Evolutionary conservation across 768 basidiomycete species (phyloP).

Genomic region (Leccinum subtestaceum): DNA sequence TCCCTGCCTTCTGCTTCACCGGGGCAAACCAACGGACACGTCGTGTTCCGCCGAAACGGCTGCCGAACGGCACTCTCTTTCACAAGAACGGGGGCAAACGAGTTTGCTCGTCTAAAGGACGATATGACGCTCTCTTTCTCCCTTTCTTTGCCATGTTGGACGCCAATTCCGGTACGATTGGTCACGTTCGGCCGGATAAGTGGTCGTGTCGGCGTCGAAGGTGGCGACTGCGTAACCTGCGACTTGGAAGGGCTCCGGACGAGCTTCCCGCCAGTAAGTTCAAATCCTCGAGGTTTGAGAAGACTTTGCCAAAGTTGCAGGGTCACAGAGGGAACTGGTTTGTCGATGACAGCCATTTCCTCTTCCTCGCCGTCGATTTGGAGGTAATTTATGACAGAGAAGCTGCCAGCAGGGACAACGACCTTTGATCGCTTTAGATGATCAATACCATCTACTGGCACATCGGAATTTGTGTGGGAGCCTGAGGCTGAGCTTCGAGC

Average conservation of each 20-base stretch:
- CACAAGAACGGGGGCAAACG: slow-evolving; percentile 48
- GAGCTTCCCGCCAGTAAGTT: slow-evolving; percentile 54
- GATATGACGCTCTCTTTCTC: slow-evolving; percentile 46
- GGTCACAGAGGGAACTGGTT: slow-evolving; percentile 59
- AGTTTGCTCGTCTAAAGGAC: slow-evolving; percentile 60
- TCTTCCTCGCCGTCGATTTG: slow-evolving; percentile 38
- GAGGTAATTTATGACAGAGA: slow-evolving; percentile 22
- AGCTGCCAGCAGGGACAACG: slow-evolving; percentile 12
- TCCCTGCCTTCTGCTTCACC: slow-evolving; percentile 21
- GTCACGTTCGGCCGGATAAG: background rate
- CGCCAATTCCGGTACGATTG: background rate
- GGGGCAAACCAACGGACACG: slow-evolving; percentile 16
- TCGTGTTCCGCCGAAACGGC: slow-evolving; percentile 47
- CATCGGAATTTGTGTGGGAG: slow-evolving; percentile 13
- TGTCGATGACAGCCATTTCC: slow-evolving; percentile 55
- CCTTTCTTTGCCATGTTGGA: slow-evolving; percentile 12
- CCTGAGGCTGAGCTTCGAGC: slow-evolving; percentile 16
- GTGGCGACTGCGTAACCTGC: slow-evolving; percentile 21
- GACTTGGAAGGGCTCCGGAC: slow-evolving; percentile 59
- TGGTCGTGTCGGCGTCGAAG: slow-evolving; percentile 16
- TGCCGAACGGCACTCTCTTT: slow-evolving; percentile 31
- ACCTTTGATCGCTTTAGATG: slow-evolving; percentile 21
- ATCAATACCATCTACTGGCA: slow-evolving; percentile 11
- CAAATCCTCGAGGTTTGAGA: slow-evolving; percentile 64
- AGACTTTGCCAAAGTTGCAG: slow-evolving; percentile 71